Conservation (phyloP, 1,139 yeast species). For the Candida sanyaensis region DNA sequence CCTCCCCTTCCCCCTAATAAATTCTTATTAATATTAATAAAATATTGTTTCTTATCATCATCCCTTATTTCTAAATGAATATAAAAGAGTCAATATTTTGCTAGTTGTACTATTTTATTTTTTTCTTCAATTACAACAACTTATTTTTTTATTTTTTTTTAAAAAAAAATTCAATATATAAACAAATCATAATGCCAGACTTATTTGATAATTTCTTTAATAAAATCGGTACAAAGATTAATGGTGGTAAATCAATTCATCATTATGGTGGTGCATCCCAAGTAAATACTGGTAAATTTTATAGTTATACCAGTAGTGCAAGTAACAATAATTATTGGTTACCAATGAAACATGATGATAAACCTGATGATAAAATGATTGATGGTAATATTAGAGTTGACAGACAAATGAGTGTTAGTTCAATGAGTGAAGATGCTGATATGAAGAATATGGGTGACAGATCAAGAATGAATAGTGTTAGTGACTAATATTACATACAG, state of each 20-base stretch:
- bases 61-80: no score
- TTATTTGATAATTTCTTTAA: conserved; percentile 43
- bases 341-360: conserved; percentile 20
- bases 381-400: conserved; percentile 3
- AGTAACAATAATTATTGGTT: conserved; percentile 47
- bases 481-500: conserved; percentile 1
- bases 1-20: no score
- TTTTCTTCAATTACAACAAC: not conserved
- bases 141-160: not conserved
- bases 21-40: no score
- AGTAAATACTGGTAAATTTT: conserved; percentile 41
- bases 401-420: conserved; percentile 6
- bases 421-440: conserved; percentile 5
- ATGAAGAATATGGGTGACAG: conserved; percentile 2
- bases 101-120: not conserved
- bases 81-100: no score
- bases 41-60: no score
- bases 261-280: conserved; percentile 35
- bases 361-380: not conserved
- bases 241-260: conserved; percentile 35
- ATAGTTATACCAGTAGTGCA: conserved; percentile 36
- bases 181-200: conserved; percentile 35
- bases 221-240: conserved; percentile 30
- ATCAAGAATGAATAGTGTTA: conserved; percentile 12
- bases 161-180: not conserved